These are phyloP conservation scores for Parathielavia hyrcaniae DNA, from an alignment of 495 filamentous ascomycete genomes.

Conservation along the genomic window DNA sequence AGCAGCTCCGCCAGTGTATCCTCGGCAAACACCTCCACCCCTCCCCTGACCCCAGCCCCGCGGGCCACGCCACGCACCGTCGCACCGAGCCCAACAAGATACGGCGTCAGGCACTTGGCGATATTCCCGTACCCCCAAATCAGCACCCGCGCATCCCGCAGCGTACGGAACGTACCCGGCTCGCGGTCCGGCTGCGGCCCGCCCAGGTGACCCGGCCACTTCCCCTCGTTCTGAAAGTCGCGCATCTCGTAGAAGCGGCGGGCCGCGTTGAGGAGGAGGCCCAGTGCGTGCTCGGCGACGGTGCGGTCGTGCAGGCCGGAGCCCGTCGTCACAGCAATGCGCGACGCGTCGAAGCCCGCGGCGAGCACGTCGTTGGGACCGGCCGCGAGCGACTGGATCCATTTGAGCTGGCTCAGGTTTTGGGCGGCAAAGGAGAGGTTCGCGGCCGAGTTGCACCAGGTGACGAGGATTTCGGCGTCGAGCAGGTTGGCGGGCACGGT, in stretches of 20 bases:
- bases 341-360: constrained; percentile 48
- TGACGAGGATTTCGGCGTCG: constrained; percentile 53
- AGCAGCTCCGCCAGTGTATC: constrained; percentile 51
- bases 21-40: constrained; percentile 46
- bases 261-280: constrained; percentile 45
- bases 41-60: constrained; percentile 54
- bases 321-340: constrained; percentile 47
- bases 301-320: constrained; percentile 55
- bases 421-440: constrained; percentile 49
- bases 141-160: constrained; percentile 44
- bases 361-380: constrained; percentile 56
- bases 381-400: constrained; percentile 57
- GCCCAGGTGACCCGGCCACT: constrained; percentile 53
- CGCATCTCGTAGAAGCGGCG: constrained; percentile 54
- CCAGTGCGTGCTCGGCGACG: constrained; percentile 54
- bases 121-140: constrained; percentile 87
- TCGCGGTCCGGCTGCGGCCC: constrained; percentile 49
- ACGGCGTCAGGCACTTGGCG: constrained; percentile 64
- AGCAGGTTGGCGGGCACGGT: constrained; percentile 46
- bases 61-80: constrained; percentile 43
- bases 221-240: constrained; percentile 47
- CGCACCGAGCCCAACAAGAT: constrained; percentile 54
- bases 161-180: constrained; percentile 45
- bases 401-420: constrained; percentile 47
- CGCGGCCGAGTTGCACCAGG: constrained; percentile 48